Conservation (phyloP, 352 stramenopile genomes). For the Phytopythium montanum region DNA sequence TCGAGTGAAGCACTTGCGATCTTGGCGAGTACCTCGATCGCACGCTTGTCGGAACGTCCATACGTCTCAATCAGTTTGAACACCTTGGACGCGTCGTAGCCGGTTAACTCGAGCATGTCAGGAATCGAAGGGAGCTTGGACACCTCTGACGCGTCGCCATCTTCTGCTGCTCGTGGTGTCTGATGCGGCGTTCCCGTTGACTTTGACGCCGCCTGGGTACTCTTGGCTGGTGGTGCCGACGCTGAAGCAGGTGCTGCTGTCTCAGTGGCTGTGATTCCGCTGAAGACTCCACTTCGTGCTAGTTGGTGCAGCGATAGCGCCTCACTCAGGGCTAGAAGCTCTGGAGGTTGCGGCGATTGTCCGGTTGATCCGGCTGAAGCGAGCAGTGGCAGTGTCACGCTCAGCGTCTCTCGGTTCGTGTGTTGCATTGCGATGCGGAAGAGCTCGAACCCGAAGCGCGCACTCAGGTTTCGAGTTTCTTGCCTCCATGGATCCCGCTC, state of each 20-base stretch:
- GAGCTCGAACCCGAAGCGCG: slow-evolving; percentile 60
- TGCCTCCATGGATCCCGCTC: slow-evolving; percentile 29
- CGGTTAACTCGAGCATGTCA: slow-evolving; percentile 34
- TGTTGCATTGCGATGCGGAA: slow-evolving; percentile 34
- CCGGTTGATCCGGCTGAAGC: background rate
- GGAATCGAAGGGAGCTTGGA: slow-evolving; percentile 23
- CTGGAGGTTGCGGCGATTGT: background rate
- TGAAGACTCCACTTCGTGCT: background rate
- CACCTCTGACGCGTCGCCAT: slow-evolving; percentile 3
- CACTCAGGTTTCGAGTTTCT: slow-evolving; percentile 45
- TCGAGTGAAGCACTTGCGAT: slow-evolving; percentile 20
- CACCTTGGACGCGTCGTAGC: slow-evolving; percentile 23
- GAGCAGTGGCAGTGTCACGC: background rate
- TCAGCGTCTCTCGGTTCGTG: slow-evolving; percentile 10
- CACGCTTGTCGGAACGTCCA: slow-evolving; percentile 15
- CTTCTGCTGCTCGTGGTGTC: slow-evolving; percentile 6
- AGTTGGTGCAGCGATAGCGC: slow-evolving; percentile 3
- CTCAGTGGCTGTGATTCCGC: background rate
- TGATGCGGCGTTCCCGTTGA: background rate
- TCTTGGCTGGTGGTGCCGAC: background rate
- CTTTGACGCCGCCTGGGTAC: background rate
- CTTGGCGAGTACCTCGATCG: slow-evolving; percentile 35
- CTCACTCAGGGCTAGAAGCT: background rate
- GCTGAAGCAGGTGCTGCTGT: slow-evolving; percentile 23
- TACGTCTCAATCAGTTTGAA: slow-evolving; percentile 24